Base-by-base conservation (phyloP, 495 filamentous ascomycete genomes). In the Podospora australis region DNA sequence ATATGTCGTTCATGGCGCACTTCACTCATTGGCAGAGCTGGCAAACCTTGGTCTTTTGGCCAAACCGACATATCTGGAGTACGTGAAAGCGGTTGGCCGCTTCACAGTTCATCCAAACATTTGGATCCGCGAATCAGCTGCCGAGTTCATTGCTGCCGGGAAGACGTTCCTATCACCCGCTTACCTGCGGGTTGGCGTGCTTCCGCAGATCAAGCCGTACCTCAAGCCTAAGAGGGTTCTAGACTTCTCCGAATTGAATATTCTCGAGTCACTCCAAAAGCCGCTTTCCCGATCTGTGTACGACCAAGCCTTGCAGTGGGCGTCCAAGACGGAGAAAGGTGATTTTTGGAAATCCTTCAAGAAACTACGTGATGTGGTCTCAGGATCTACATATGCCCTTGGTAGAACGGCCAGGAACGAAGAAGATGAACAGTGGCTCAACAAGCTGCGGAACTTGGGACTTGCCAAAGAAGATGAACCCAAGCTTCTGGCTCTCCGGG, bases 351-450 rank as follows among this genome's bases (percentile, higher is more conserved):
- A 83, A 55, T 70, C 82, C 1, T 70, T 82, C 4, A 77, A 79
- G 53, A 77, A 82, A 43, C 74, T 84, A 38, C 75, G 81, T 26
- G 77, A 78, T 7, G 86, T 86, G 52, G 80, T 75, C 13, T 78
- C 88, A 38, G 78, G 77, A 14, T 74, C 78, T 48, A 71, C 48
- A 30, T 58, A 65, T 24, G 54, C 63, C 13, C 50, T 71, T 0
- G 68, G 62, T 41, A 79, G 72, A 58, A 56, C 80, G 1, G 53
- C 73, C 0, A 89, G 79, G 59, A 96, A 91, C 56, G 90, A 95
- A n/a, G 91, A 96, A 62, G 94, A 99, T 63, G 89, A 96, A 47
- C 82, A 90, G 57, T 99, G 94, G 94, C 71, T 99, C n/a, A 70
- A 70, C 16, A 80, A 86, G 42, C 67, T 99, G 24, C 78, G 88